Percentiles rank a stretch among this genome's conserved stretches.
These are phyloP conservation scores for Zymoseptoria pseudotritici DNA, from an alignment of 2,329 filamentous ascomycete species.

Conservation along the genomic window DNA sequence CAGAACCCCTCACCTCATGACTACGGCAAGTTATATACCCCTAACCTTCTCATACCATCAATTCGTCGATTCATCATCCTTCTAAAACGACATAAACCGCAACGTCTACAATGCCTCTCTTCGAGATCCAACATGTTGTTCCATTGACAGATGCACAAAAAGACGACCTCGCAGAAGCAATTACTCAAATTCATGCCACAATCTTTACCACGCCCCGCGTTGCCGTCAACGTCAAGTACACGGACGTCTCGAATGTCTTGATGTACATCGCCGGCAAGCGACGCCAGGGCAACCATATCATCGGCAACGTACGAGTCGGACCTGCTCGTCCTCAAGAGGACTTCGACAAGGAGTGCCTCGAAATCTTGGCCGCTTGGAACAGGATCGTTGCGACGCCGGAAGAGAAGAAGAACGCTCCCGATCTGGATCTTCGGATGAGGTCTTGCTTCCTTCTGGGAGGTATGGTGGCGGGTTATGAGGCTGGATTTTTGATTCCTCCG, in stretches of 20 bases:
- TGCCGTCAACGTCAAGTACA: constrained; percentile 41
- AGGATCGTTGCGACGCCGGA: not conserved
- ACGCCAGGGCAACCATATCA: constrained; percentile 27
- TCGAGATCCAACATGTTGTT: constrained; percentile 36
- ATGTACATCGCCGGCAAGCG: constrained; percentile 33
- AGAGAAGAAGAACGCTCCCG: not conserved
- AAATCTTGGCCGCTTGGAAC: not conserved
- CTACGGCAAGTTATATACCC: too few relatives aligned
- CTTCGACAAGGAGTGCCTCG: constrained; percentile 21
- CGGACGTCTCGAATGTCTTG: constrained; percentile 14
- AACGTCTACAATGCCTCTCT: constrained; percentile 34
- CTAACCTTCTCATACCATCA: too few relatives aligned
- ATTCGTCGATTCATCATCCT: too few relatives aligned
- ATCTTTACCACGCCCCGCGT: constrained; percentile 36
- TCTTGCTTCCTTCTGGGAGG: constrained; percentile 21
- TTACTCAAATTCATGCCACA: constrained; percentile 37
- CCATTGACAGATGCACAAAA: constrained; percentile 30
- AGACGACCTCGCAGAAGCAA: constrained; percentile 32
- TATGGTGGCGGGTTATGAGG: constrained; percentile 28
- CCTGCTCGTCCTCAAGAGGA: constrained; percentile 26
- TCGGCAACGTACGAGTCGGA: constrained; percentile 30
- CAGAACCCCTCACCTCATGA: too few relatives aligned
- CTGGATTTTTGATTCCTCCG: constrained; percentile 25
- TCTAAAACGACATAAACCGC: too few relatives aligned
- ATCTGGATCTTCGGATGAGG: not conserved